Evolutionary conservation across 1,284 basidiomycete genomes (phyloP).

Genomic region (Ustilago esculenta): DNA sequence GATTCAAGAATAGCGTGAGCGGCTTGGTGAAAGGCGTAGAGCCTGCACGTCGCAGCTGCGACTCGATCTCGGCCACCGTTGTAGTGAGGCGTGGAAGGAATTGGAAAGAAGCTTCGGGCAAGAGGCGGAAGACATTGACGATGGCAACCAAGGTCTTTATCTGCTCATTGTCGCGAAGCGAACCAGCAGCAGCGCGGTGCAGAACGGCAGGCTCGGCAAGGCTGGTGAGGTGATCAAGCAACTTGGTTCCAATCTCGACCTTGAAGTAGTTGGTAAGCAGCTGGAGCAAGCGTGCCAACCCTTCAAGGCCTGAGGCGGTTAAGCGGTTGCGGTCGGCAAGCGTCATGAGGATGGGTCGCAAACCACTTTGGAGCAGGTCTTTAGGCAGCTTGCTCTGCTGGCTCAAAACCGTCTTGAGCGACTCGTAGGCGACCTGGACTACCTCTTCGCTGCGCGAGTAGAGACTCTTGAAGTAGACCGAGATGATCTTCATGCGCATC

Average conservation of each 20-base stretch:
- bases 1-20: conserved; percentile 87
- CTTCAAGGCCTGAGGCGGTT: conserved; percentile 90
- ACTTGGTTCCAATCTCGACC: conserved; percentile 97
- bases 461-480: conserved; percentile 98
- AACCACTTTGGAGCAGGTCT: conserved; percentile 91
- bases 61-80: conserved; percentile 91
- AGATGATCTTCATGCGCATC: conserved; percentile 80
- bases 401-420: conserved; percentile 83
- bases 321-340: conserved; percentile 94
- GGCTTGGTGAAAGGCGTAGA: conserved; percentile 94
- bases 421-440: conserved; percentile 94
- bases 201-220: conserved; percentile 60
- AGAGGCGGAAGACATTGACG: conserved; percentile 94
- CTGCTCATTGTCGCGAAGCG: conserved; percentile 80
- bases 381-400: conserved; percentile 93
- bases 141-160: conserved; percentile 92
- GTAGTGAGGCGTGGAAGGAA: conserved; percentile 89
- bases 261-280: conserved; percentile 99
- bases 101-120: conserved; percentile 85
- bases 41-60: conserved; percentile 86
- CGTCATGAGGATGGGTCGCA: conserved; percentile 97
- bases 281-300: conserved; percentile 92
- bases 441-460: conserved; percentile 94
- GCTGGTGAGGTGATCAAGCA: conserved; percentile 79
- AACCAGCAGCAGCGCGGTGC: conserved; percentile 56